Base-by-base conservation (phyloP, 2,329 filamentous ascomycete species). In the Zasmidium cellare region DNA sequence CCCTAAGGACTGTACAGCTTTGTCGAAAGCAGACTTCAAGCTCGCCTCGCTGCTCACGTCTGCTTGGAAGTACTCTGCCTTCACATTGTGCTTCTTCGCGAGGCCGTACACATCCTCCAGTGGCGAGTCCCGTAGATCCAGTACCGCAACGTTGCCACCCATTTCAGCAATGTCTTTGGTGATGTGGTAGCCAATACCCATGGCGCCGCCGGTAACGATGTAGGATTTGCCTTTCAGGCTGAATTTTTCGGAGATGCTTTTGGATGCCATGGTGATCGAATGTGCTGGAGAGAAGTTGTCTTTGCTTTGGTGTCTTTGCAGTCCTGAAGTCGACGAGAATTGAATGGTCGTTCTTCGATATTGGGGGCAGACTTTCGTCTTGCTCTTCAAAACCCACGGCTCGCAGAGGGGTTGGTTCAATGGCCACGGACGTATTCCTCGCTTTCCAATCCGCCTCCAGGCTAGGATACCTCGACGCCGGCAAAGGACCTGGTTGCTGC, bases 71-170 rank as follows among this genome's bases (percentile, higher is more conserved):
- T 72, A 70, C 9, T 53, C 49, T 14, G 65, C 60, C 72, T 87
- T 85, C 46, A 92, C 87, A 2, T 84, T 84, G 65, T 86, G 90
- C 20, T 82, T 81, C 67, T 83, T 79, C 23, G 62, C 62, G 19
- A 71, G 56, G 23, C 61, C 60, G 38, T 66, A 63, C 16, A 71
- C 67, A 23, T 65, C 65, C 55, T 65, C 58, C 3, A 64, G 56
- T 31, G 68, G 67, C 20, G 63, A 61, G 1, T 64, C 53, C 67
- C 84, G 84, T 47, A 91, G 86, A 23, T 84, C 83, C 16, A 83
- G 79, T 12, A 85, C 70, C 12, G 87, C 86, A 65, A 86, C 83
- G 68, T 83, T 81, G 57, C 65, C 67, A n/a, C 67, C 67, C 11
- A 63, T 55, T 46, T 68, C 64, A 45, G 67, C 66, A 18, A 69